Percentiles rank a stretch among this genome's conserved stretches.
Conservation (phyloP, 73 alveolate genomes). For the Blepharisma stoltei region DNA sequence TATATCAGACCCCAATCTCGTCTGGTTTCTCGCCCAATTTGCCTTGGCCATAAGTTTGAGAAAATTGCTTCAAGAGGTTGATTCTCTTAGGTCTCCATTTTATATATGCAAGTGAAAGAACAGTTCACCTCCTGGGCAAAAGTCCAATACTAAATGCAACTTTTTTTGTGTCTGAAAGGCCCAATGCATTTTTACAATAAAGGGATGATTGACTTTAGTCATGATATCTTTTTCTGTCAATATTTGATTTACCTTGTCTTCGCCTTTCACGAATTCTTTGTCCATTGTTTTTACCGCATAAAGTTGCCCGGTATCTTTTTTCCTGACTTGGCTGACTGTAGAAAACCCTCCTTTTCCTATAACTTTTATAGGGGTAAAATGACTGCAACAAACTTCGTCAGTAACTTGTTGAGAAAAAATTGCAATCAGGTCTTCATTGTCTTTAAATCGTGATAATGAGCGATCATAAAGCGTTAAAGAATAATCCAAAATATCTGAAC, state of each 20-base stretch:
- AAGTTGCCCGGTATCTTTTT: slow-evolving; percentile 35
- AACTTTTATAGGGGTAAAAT: slow-evolving; percentile 36
- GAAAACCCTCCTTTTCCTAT: slow-evolving; percentile 52
- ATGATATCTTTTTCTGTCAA: slow-evolving; percentile 49
- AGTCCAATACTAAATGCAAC: slow-evolving; percentile 66
- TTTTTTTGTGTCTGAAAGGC: slow-evolving; percentile 61
- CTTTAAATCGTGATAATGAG: slow-evolving; percentile 13
- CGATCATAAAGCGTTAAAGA: slow-evolving; percentile 10
- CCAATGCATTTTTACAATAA: slow-evolving; percentile 59
- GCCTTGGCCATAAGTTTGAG: too few relatives aligned
- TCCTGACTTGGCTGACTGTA: slow-evolving; percentile 42
- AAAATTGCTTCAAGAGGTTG: too few relatives aligned
- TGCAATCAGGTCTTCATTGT: slow-evolving; percentile 10
- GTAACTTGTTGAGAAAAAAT: slow-evolving; percentile 15
- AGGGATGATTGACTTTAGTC: slow-evolving; percentile 55
- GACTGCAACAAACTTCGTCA: slow-evolving; percentile 3
- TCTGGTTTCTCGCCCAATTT: too few relatives aligned
- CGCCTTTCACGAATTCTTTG: slow-evolving; percentile 27
- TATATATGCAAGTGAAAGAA: slow-evolving; percentile 69
- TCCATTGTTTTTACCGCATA: slow-evolving; percentile 42
- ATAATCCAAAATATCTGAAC: slow-evolving; percentile 22
- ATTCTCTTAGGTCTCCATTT: too few relatives aligned
- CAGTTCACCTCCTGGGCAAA: slow-evolving; percentile 88
- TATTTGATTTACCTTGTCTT: not conserved
- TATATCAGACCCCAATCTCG: too few relatives aligned